Base-by-base conservation (phyloP, 2,329 filamentous ascomycete species). In the Huntiella moniliformis region DNA sequence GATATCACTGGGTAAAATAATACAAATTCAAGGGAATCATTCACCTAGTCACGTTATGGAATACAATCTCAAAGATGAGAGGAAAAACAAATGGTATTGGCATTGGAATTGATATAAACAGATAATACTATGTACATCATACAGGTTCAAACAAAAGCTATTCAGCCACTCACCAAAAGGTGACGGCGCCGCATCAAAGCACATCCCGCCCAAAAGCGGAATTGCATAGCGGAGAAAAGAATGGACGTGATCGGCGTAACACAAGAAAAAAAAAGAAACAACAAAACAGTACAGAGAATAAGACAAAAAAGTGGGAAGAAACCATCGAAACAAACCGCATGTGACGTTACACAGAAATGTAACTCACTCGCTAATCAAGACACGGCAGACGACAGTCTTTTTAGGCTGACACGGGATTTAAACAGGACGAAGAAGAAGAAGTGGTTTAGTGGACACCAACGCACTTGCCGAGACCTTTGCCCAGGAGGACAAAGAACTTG, bases 381-480 rank as follows among this genome's bases (percentile, higher is more conserved):
- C 4, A 34, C 13, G 15, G 33, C 34, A 37, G 33, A 37, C 42
- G 22, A 28, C 22, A 28, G 22, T 28, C 22, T 28, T 28, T 28
- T 28, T 28, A 28, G 22, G 38, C 38, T 31, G 39, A 32, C 16
- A 42, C 22, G 33, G 17, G 31, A 7, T n/a, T n/a, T 18, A 40
- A 28, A 28, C 6, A 7, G 8, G 22, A 28, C 5, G 4, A 35
- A n/a, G 16, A 43, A 43, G n/a, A 37, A 8, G 16, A 31, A 17
- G 15, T 10, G 5, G 16, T 40, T 43, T 46, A 49, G 6, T 34
- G 39, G 16, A 51, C 48, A 11, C 64, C 63, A 17, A 74, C 52
- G 50, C 71, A 73, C 56, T 61, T 68, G 45, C 68, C 68, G 51
- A 74, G 51, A 6, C 66, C 61, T 46, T 67, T 64, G 44, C 73